Percentiles rank a stretch among this genome's conserved stretches.
Evolutionary conservation across 2,329 filamentous ascomycete genomes (phyloP).

Genomic region (Diaporthe sp.): DNA sequence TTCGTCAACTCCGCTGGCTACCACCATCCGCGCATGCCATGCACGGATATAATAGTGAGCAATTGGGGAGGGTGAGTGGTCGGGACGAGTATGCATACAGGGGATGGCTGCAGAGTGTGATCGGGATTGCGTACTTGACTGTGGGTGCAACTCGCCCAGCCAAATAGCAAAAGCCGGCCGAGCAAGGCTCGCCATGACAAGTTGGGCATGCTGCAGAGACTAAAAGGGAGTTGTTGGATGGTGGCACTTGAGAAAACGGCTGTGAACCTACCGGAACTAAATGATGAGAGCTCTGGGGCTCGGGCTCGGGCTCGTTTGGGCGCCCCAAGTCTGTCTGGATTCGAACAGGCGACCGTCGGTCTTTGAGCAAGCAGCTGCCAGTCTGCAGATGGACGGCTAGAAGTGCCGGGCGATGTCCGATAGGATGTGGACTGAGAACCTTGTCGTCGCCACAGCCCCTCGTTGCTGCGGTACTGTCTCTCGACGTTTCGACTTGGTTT

Average conservation of each 20-base stretch:
- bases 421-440: slow-evolving; percentile 21
- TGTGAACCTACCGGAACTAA: slow-evolving; percentile 4
- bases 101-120: slow-evolving; percentile 40
- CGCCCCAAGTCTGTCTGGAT: not conserved
- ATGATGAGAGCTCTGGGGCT: not conserved
- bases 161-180: slow-evolving; percentile 23
- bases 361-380: slow-evolving; percentile 15
- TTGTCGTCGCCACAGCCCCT: slow-evolving; percentile 34
- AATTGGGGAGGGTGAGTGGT: slow-evolving; percentile 27
- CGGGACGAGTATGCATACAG: slow-evolving; percentile 29
- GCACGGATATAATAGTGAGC: slow-evolving; percentile 35
- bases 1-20: slow-evolving; percentile 34
- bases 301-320: not conserved
- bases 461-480: slow-evolving; percentile 23
- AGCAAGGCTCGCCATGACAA: slow-evolving; percentile 25
- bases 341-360: not conserved
- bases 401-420: slow-evolving; percentile 37
- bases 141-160: slow-evolving; percentile 35
- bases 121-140: slow-evolving; percentile 32
- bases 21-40: slow-evolving; percentile 28
- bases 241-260: slow-evolving; percentile 16
- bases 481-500: slow-evolving; percentile 29
- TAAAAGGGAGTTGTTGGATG: not conserved
- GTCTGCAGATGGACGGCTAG: slow-evolving; percentile 33
- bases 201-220: slow-evolving; percentile 32